phyloP scores from a whole-genome alignment of 768 basidiomycete species.

The Phlegmacium glaucopus region DNA sequence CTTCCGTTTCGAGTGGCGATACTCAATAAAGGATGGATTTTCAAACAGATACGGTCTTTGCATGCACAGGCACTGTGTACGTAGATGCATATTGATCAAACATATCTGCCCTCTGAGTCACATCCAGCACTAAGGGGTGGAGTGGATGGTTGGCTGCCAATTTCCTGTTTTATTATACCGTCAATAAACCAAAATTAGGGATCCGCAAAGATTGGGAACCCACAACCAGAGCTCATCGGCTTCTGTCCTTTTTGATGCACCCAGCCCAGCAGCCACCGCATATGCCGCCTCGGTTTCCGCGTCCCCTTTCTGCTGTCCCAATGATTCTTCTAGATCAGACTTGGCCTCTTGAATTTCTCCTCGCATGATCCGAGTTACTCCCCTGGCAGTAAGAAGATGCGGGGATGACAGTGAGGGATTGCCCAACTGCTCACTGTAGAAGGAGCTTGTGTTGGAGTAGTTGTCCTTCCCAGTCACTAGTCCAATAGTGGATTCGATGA shows the following conservation, averaged over 20 bases:
- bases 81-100: conserved; percentile 65
- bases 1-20: conserved; percentile 3
- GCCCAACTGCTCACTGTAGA: conserved; percentile 81
- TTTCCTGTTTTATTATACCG: conserved; percentile 26
- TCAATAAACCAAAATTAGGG: conserved; percentile 1
- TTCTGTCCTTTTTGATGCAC: conserved; percentile 53
- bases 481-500: conserved; percentile 82
- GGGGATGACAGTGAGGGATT: conserved; percentile 76
- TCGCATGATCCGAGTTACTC: conserved; percentile 72
- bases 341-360: conserved; percentile 75
- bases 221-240: conserved; percentile 70
- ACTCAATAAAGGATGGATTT: conserved; percentile 12
- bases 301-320: conserved; percentile 55
- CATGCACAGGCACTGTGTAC: conserved; percentile 52
- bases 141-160: conserved; percentile 50
- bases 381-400: conserved; percentile 74
- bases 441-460: conserved; percentile 52
- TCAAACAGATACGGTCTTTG: conserved; percentile 13
- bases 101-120: conserved; percentile 53
- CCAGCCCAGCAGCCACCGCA: conserved; percentile 61
- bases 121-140: conserved; percentile 67
- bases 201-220: conserved; percentile 22
- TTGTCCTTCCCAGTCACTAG: conserved; percentile 72
- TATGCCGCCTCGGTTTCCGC: conserved; percentile 67
- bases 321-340: conserved; percentile 76